Base-by-base conservation (phyloP, 768 basidiomycete species). In the Hirschioporus abietinus region DNA sequence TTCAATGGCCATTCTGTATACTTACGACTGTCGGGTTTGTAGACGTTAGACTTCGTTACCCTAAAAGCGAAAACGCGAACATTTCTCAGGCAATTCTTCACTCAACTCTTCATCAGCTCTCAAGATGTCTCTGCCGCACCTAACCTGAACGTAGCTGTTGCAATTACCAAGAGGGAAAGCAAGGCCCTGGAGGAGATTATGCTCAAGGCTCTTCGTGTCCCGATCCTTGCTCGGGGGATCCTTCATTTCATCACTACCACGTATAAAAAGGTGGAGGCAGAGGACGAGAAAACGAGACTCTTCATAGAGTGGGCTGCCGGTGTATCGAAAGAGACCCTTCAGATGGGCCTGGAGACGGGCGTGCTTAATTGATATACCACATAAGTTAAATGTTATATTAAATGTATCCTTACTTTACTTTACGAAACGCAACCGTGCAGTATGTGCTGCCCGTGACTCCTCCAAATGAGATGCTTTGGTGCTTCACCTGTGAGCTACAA, bases 41-140 rank as follows among this genome's bases (percentile, higher is more conserved):
- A 96, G 95, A 92, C 96, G 20, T 82, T 99, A 60, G 92, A 96
- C 73, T 98, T 99, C 73, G 90, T 88, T 0, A 67, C 78, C 0
- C 82, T 96, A 63, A 89, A 92, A 69, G 75, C 85, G 5, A 83
- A 83, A 66, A 85, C 91, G 7, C 78, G 73, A 1, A 76, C 74
- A 18, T 99, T 98, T 76, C 79, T 99, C 58, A 79, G 78, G 66
- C 86, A 89, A 66, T 78, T 98, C 64, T 79, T 98, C 67, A 76
- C 81, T 8, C 83, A 90, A 64, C 74, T 93, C 23, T 85, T 97
- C 71, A 76, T 93, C 66, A 86, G 84, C 64, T 91, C 88, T 58
- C 96, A 99, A 76, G 81, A 85, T 0, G 71, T 86, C 0, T 88
- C 89, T 0, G 95, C 96, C 0, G 72, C 88, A 12, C 78, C 92